phyloP scores from a whole-genome alignment of 2,329 filamentous ascomycete species.

The Aspergillus fumigatiaffinis region DNA sequence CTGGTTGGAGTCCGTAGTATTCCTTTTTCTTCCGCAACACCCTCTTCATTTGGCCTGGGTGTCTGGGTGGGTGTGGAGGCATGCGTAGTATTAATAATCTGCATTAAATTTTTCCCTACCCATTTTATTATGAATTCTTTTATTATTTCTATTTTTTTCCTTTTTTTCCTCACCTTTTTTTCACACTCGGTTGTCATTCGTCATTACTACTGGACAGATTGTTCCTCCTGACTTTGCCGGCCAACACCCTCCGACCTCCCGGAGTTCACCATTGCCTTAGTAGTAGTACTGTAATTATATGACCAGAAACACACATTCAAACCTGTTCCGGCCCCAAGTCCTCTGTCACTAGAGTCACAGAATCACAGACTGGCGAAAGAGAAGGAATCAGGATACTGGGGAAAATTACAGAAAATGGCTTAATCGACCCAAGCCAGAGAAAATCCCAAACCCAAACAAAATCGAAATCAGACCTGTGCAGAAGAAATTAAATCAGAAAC shows the following conservation, averaged over 20 bases:
- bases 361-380: not conserved
- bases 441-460: not conserved
- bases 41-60: not conserved
- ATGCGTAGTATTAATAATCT: not conserved
- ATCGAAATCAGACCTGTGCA: not conserved
- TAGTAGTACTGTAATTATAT: not conserved
- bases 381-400: not conserved
- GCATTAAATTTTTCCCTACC: not conserved
- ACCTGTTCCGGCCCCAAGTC: not conserved
- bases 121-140: conserved; percentile 3
- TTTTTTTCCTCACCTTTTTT: conserved; percentile 7
- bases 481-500: not conserved
- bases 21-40: not conserved
- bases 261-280: not conserved
- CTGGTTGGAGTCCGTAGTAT: not conserved
- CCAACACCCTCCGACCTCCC: not conserved
- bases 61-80: not conserved
- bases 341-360: not conserved
- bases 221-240: not conserved
- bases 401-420: not conserved
- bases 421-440: not conserved
- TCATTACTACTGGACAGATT: not conserved
- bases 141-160: conserved; percentile 7
- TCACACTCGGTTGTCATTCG: not conserved
- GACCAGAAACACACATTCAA: not conserved